Conservation (phyloP, 2,329 filamentous ascomycete species). For the Aquanectria penicillioides region DNA sequence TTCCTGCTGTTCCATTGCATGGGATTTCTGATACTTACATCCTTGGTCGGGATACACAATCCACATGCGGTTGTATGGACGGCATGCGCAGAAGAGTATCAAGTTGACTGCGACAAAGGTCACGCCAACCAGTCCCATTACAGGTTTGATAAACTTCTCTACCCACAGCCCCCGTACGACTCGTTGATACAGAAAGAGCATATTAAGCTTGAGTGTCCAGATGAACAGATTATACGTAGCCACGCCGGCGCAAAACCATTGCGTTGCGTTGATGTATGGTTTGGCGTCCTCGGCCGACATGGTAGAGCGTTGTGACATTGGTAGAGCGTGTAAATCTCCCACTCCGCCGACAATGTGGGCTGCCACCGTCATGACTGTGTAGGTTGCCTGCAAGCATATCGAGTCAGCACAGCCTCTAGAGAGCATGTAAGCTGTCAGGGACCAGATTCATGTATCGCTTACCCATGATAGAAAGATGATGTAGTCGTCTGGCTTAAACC, state of each 20-base stretch:
- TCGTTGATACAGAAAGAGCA: constrained; percentile 50
- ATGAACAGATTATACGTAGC: constrained; percentile 36
- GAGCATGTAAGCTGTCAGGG: neutral
- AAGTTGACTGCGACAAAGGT: constrained; percentile 40
- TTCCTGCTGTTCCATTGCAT: neutral
- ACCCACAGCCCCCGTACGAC: constrained; percentile 48
- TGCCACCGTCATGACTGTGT: constrained; percentile 29
- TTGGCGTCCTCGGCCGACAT: constrained; percentile 11
- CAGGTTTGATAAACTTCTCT: constrained; percentile 46
- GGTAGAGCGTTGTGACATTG: constrained; percentile 14
- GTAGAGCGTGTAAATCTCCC: constrained; percentile 23
- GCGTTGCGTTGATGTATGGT: constrained; percentile 24
- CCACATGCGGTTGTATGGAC: constrained; percentile 47
- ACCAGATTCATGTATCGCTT: neutral
- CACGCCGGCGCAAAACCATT: constrained; percentile 31
- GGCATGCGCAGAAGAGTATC: constrained; percentile 42
- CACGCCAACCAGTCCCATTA: constrained; percentile 41
- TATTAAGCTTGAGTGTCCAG: constrained; percentile 51
- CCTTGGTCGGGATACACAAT: constrained; percentile 48
- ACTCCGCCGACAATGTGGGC: constrained; percentile 26
- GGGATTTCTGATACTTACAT: constrained; percentile 34
- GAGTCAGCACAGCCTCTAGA: neutral
- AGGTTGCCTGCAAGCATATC: constrained; percentile 4
- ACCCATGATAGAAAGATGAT: constrained; percentile 28
- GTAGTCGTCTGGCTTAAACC: constrained; percentile 27